These are phyloP conservation scores for Eucalyptus shirleyi DNA, from an alignment of 345 rosid genomes.

Conservation along the genomic window DNA sequence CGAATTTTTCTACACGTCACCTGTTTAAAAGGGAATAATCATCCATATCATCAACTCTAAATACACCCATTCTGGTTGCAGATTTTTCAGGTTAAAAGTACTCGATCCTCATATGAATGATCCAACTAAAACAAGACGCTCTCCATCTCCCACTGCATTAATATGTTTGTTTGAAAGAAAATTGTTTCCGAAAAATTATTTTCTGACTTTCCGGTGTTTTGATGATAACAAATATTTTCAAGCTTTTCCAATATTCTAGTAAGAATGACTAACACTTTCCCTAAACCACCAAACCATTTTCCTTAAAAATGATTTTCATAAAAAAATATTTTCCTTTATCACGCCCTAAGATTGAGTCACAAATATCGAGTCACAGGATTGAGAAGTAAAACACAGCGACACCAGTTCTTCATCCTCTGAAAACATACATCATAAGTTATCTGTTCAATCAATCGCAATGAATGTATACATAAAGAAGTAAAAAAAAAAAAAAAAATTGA, in stretches of 20 bases:
- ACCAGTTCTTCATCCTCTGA: neutral
- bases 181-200: neutral
- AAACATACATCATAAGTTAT: neutral
- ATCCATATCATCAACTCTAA: neutral
- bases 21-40: neutral
- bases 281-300: neutral
- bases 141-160: neutral
- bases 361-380: neutral
- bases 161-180: neutral
- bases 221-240: too few species aligned
- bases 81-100: neutral
- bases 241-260: neutral
- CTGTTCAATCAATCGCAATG: neutral
- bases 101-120: neutral
- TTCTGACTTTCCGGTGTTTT: neutral
- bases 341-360: neutral
- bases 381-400: neutral
- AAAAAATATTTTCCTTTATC: neutral
- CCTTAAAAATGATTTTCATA: neutral
- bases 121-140: neutral
- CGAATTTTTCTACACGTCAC: neutral
- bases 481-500: too few species aligned
- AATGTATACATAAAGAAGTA: neutral
- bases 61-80: neutral
- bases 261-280: neutral